Conservation (phyloP, 495 filamentous ascomycete species). For the Aspergillus homomorphus region DNA sequence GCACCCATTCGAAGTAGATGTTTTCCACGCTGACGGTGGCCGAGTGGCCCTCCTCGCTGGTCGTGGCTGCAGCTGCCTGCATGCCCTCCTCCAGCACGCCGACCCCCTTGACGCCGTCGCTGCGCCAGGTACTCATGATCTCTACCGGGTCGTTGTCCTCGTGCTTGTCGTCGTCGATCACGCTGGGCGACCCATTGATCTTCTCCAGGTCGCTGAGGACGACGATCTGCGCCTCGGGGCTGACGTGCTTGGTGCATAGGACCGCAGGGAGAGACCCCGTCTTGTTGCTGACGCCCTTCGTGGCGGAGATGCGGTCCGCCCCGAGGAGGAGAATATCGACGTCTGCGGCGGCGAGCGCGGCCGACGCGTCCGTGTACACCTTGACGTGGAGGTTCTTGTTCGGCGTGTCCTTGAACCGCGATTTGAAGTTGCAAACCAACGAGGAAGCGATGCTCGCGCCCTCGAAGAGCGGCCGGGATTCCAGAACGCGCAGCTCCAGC, state of each 20-base stretch:
- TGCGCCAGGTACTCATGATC: constrained; percentile 45
- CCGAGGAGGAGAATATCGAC: constrained; percentile 58
- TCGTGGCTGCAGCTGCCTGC: background rate
- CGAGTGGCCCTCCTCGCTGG: background rate
- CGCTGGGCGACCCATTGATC: constrained; percentile 46
- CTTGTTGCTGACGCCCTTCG: constrained; percentile 61
- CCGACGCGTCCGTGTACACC: constrained; percentile 60
- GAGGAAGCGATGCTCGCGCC: constrained; percentile 54
- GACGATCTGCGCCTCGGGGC: constrained; percentile 43
- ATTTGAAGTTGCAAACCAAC: constrained; percentile 35
- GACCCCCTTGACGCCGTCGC: constrained; percentile 24
- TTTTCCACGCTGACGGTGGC: constrained; percentile 48
- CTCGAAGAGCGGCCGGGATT: constrained; percentile 65
- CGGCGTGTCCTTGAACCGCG: constrained; percentile 15
- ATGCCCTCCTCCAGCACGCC: constrained; percentile 19
- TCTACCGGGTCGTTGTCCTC: constrained; percentile 50
- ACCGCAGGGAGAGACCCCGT: constrained; percentile 58
- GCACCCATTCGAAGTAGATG: constrained; percentile 66
- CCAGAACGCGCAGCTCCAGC: constrained; percentile 57
- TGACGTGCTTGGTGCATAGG: constrained; percentile 45
- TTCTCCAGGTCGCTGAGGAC: constrained; percentile 60
- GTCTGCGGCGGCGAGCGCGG: constrained; percentile 45
- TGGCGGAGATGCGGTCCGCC: constrained; percentile 55
- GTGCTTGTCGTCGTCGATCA: constrained; percentile 34
- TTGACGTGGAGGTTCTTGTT: constrained; percentile 35